Evolutionary conservation across 2,329 filamentous ascomycete species (phyloP).

Genomic region (Xylaria hypoxylon): DNA sequence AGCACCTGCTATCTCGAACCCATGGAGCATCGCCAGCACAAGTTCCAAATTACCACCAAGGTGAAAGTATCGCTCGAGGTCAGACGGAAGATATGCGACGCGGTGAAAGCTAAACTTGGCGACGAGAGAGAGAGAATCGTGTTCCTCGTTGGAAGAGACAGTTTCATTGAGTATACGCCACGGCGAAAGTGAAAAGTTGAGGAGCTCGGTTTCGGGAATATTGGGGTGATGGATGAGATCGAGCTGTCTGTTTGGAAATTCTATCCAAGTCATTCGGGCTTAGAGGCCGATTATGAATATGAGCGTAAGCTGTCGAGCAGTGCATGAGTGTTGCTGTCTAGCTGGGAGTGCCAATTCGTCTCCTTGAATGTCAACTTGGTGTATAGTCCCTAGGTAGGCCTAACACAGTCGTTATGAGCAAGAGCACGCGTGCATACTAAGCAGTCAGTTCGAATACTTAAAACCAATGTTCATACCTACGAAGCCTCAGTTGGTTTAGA

Average conservation of each 20-base stretch:
- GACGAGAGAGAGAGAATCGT: too few relatives aligned
- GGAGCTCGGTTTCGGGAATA: not conserved
- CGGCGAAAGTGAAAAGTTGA: not conserved
- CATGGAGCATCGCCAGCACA: too few relatives aligned
- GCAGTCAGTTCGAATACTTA: not conserved
- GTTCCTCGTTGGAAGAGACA: not conserved
- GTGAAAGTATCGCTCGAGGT: too few relatives aligned
- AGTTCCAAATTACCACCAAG: too few relatives aligned
- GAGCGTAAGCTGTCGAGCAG: too few relatives aligned
- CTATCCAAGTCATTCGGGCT: not conserved
- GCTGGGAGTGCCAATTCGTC: not conserved
- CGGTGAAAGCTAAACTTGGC: not conserved
- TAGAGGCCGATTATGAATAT: not conserved
- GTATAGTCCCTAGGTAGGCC: not conserved
- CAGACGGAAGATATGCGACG: not conserved
- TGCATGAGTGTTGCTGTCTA: not conserved
- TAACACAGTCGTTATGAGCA: not conserved
- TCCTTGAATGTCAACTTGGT: not conserved
- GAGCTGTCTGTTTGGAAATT: not conserved
- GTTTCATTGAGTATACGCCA: not conserved
- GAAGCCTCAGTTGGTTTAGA: not conserved
- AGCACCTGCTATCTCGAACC: too few relatives aligned
- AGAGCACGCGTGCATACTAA: too few relatives aligned
- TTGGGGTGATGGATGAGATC: not conserved
- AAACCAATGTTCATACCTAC: not conserved